These are phyloP conservation scores for Metschnikowia drakensbergensis DNA, from an alignment of 805 yeast genomes.

Conservation along the genomic window DNA sequence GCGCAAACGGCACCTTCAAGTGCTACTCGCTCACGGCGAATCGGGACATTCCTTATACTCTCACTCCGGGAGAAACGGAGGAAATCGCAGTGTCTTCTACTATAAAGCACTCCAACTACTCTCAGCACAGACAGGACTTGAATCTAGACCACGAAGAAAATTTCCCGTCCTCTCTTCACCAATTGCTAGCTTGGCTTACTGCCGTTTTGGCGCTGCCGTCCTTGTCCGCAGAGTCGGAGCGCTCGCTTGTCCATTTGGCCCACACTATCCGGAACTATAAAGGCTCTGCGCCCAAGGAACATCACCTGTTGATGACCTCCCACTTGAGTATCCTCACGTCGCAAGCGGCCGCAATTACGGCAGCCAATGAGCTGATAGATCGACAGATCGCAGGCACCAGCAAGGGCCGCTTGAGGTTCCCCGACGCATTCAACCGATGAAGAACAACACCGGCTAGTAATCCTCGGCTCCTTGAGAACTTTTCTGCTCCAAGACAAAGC, in stretches of 20 bases:
- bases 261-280: slow-evolving; percentile 19
- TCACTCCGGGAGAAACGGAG: slow-evolving; percentile 30
- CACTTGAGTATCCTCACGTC: slow-evolving; percentile 31
- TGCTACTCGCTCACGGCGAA: slow-evolving; percentile 7
- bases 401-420: slow-evolving; percentile 1
- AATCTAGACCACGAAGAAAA: slow-evolving; percentile 10
- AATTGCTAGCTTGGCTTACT: slow-evolving; percentile 22
- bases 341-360: slow-evolving; percentile 21
- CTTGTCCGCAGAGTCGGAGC: slow-evolving; percentile 8
- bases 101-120: slow-evolving; percentile 25
- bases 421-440: neutral
- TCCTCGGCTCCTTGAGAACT: neutral
- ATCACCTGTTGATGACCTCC: slow-evolving; percentile 21
- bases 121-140: slow-evolving; percentile 12
- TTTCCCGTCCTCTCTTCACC: slow-evolving; percentile 17
- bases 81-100: slow-evolving; percentile 31
- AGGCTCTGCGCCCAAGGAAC: slow-evolving; percentile 6
- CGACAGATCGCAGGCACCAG: slow-evolving; percentile 8
- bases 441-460: neutral
- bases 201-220: slow-evolving; percentile 17
- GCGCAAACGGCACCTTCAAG: slow-evolving; percentile 3
- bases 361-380: slow-evolving; percentile 12
- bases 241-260: slow-evolving; percentile 26
- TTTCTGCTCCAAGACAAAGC: slow-evolving; percentile 5
- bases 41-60: slow-evolving; percentile 12